phyloP scores from a whole-genome alignment of 352 stramenopile species.

The Phytophthora quininea region DNA sequence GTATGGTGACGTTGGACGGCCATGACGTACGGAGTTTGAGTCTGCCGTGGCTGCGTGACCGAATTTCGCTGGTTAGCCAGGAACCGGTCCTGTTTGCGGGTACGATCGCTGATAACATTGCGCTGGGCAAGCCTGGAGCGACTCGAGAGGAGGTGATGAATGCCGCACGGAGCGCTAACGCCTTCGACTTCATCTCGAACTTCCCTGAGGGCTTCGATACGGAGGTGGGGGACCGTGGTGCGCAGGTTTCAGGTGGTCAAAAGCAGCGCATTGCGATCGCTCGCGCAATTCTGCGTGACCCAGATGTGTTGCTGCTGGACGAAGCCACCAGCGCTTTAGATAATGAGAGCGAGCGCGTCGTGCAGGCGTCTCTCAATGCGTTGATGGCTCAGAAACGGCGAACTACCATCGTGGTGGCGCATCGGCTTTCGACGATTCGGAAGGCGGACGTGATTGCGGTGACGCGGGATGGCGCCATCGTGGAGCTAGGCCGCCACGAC shows the following conservation, averaged over 20 bases:
- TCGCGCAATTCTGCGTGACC: slow-evolving; percentile 84
- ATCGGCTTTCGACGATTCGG: slow-evolving; percentile 89
- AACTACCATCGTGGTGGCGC: slow-evolving; percentile 82
- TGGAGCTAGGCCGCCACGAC: slow-evolving; percentile 91
- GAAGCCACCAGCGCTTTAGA: slow-evolving; percentile 25
- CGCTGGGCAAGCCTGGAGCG: slow-evolving; percentile 15
- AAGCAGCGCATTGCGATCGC: slow-evolving; percentile 46
- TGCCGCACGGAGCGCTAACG: slow-evolving; percentile 84
- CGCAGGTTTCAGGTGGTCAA: slow-evolving; percentile 24
- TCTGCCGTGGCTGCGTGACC: slow-evolving; percentile 41
- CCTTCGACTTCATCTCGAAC: slow-evolving; percentile 92
- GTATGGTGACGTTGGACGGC: slow-evolving; percentile 73
- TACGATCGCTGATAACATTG: slow-evolving; percentile 27
- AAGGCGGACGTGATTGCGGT: slow-evolving; percentile 85
- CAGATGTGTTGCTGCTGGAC: slow-evolving; percentile 70
- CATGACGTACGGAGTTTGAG: slow-evolving; percentile 70
- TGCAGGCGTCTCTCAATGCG: slow-evolving; percentile 42
- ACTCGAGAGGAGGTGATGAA: slow-evolving; percentile 43
- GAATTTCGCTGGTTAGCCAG: slow-evolving; percentile 28
- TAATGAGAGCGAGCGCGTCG: slow-evolving; percentile 30
- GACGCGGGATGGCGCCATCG: slow-evolving; percentile 59
- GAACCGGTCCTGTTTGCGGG: slow-evolving; percentile 25
- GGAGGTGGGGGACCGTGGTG: slow-evolving; percentile 24
- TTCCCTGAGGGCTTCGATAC: slow-evolving; percentile 80
- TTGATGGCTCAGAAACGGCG: slow-evolving; percentile 41